Evolutionary conservation across 495 filamentous ascomycete genomes (phyloP).

Genomic region (Apiosordaria backusii): DNA sequence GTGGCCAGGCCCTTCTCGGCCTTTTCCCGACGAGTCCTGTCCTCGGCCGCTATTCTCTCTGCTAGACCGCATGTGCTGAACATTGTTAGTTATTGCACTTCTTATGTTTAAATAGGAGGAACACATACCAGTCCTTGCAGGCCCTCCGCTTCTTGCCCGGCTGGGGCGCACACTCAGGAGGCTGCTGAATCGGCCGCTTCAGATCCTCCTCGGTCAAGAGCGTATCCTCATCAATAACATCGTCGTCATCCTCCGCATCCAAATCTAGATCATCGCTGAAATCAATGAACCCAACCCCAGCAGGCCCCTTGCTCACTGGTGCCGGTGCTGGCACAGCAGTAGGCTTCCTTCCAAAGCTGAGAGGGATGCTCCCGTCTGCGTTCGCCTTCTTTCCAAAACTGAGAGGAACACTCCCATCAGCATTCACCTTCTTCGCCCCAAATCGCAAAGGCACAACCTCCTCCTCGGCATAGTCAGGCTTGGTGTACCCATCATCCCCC

Average conservation of each 20-base stretch:
- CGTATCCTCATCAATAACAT: conserved; percentile 87
- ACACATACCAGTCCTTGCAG: conserved; percentile 78
- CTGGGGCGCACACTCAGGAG: conserved; percentile 78
- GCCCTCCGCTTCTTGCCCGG: conserved; percentile 81
- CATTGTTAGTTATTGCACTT: neutral
- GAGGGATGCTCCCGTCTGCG: conserved; percentile 21
- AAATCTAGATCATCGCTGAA: conserved; percentile 64
- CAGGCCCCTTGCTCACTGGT: conserved; percentile 38
- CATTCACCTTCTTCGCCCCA: conserved; percentile 53
- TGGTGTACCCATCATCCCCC: conserved; percentile 57
- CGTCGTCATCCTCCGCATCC: conserved; percentile 55
- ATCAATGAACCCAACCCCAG: conserved; percentile 70
- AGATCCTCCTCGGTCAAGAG: conserved; percentile 81
- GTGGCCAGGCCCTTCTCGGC: conserved; percentile 49
- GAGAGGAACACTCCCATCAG: conserved; percentile 21
- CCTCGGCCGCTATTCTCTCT: conserved; percentile 73
- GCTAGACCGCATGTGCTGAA: conserved; percentile 75
- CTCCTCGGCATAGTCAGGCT: conserved; percentile 62
- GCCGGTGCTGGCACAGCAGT: conserved; percentile 28
- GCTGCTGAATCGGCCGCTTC: conserved; percentile 64
- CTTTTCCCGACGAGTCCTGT: conserved; percentile 61
- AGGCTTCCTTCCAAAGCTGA: neutral
- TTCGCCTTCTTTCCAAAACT: conserved; percentile 3
- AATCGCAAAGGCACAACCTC: conserved; percentile 69
- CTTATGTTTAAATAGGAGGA: neutral